These are phyloP conservation scores for Euphorbia peplus DNA, from an alignment of 345 rosid genomes.

Conservation along the genomic window DNA sequence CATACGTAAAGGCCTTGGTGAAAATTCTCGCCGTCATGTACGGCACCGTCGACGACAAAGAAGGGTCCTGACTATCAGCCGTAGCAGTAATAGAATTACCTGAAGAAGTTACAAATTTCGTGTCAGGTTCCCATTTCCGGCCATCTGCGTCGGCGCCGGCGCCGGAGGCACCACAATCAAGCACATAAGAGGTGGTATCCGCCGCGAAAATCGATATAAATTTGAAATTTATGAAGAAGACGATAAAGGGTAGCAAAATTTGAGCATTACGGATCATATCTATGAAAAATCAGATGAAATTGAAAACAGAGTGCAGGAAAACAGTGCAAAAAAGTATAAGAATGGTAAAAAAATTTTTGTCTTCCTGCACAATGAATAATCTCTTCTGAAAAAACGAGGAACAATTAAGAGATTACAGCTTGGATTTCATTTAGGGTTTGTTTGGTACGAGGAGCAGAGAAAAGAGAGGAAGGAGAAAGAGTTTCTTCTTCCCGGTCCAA, in stretches of 20 bases:
- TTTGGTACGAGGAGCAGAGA: constrained; percentile 6
- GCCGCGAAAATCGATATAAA: constrained; percentile 2
- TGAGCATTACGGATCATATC: constrained; percentile 13
- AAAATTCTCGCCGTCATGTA: constrained; percentile 31
- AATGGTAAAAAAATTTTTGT: background rate
- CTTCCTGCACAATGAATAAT: background rate
- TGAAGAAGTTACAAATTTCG: constrained; percentile 9
- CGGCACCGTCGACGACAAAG: constrained; percentile 26
- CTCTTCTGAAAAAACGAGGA: background rate
- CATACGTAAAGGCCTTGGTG: constrained; percentile 13
- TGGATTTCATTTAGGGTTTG: background rate
- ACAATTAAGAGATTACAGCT: background rate
- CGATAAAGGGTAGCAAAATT: constrained; percentile 4
- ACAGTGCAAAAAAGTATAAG: background rate
- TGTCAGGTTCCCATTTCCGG: constrained; percentile 27
- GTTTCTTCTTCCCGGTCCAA: constrained; percentile 15
- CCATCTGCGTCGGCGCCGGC: constrained; percentile 21
- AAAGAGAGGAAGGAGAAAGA: constrained; percentile 12
- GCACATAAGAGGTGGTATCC: constrained; percentile 17
- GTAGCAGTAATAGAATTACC: constrained; percentile 13
- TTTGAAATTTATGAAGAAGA: background rate
- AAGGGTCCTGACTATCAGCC: constrained; percentile 23
- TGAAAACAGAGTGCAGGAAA: constrained; percentile 9
- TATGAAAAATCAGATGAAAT: constrained; percentile 6
- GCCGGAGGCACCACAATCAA: constrained; percentile 19